A percentile compares a stretch with the other conserved stretches of the same genome.
phyloP scores from a whole-genome alignment of 2,329 filamentous ascomycete species.

The Phialemoniopsis sp. region DNA sequence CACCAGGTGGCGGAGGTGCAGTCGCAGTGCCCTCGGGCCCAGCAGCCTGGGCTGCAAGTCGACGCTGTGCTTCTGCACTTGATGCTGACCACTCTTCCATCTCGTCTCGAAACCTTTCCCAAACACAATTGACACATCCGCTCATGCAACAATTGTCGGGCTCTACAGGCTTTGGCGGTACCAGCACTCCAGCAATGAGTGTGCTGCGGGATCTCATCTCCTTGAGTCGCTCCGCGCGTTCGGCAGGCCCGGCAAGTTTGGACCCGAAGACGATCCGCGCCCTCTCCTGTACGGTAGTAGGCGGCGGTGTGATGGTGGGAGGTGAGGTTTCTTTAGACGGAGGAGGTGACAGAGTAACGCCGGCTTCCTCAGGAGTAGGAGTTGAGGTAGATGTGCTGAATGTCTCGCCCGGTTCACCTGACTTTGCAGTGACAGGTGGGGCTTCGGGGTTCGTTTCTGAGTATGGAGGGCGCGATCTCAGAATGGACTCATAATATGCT shows the following conservation, averaged over 20 bases:
- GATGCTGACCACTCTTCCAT: conserved; percentile 81
- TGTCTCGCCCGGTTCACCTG: conserved; percentile 22
- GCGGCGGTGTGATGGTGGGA: conserved; percentile 31
- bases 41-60: conserved; percentile 34
- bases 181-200: conserved; percentile 71
- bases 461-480: conserved; percentile 39
- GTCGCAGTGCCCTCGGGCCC: conserved; percentile 13
- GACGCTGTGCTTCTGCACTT: conserved; percentile 57
- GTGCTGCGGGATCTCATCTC: conserved; percentile 55
- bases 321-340: conserved; percentile 21
- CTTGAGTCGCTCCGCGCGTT: conserved; percentile 57
- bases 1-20: conserved; percentile 10
- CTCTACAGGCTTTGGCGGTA: conserved; percentile 81
- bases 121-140: conserved; percentile 96
- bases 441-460: conserved; percentile 36
- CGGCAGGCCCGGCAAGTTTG: conserved; percentile 67
- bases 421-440: conserved; percentile 32
- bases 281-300: conserved; percentile 46
- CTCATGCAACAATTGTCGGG: conserved; percentile 99
- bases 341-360: conserved; percentile 15
- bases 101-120: conserved; percentile 88
- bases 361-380: conserved; percentile 6
- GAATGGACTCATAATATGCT: conserved; percentile 54
- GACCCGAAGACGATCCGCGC: conserved; percentile 77
- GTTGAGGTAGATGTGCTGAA: conserved; percentile 9